phyloP scores from a whole-genome alignment of 352 stramenopile genomes.

The Phytophthora multivora region DNA sequence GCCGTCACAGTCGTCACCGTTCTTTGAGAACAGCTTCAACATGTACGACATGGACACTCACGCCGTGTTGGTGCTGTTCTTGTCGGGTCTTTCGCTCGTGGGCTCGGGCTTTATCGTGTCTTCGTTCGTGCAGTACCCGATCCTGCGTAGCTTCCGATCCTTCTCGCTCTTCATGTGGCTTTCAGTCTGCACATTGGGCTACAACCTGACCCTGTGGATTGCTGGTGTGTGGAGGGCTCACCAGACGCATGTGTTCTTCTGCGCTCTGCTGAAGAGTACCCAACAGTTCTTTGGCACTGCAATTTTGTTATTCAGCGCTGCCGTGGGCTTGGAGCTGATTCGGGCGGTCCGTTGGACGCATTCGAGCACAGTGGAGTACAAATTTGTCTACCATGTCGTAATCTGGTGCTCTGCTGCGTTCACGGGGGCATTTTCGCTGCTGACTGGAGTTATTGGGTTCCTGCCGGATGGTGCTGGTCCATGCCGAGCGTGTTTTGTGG shows the following conservation, averaged over 20 bases:
- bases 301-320: constrained; percentile 61
- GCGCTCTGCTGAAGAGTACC: constrained; percentile 50
- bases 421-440: constrained; percentile 51
- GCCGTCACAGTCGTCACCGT: constrained; percentile 33
- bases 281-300: constrained; percentile 75
- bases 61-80: constrained; percentile 72
- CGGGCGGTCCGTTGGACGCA: constrained; percentile 58
- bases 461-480: constrained; percentile 64
- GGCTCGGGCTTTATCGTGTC: constrained; percentile 67
- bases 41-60: constrained; percentile 80
- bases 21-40: constrained; percentile 71
- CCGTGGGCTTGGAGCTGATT: constrained; percentile 68
- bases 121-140: constrained; percentile 71
- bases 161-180: constrained; percentile 75
- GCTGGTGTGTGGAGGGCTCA: constrained; percentile 47
- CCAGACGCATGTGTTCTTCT: constrained; percentile 51
- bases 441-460: constrained; percentile 71
- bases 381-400: constrained; percentile 56
- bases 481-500: constrained; percentile 55
- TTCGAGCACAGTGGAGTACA: constrained; percentile 62
- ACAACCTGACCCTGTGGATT: constrained; percentile 68
- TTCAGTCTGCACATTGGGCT: constrained; percentile 58
- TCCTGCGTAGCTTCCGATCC: constrained; percentile 51
- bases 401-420: constrained; percentile 54
- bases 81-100: constrained; percentile 72